Evolutionary conservation across 1,284 basidiomycete genomes (phyloP).

Genomic region (Papiliotrema laurentii): DNA sequence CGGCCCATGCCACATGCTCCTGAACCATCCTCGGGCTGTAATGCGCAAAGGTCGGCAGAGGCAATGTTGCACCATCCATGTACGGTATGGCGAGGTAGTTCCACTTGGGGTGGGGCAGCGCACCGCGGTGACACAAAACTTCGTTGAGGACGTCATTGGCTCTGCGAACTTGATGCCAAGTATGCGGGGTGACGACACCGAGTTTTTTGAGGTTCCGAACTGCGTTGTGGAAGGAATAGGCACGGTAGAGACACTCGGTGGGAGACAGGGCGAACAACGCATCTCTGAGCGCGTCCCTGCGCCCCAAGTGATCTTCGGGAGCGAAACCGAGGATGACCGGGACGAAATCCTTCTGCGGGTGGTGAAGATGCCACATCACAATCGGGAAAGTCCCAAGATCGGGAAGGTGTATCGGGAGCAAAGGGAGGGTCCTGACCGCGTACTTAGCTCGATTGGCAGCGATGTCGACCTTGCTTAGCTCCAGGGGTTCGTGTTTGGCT

Average conservation of each 20-base stretch:
- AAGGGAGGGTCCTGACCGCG: background rate
- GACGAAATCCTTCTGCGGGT: background rate
- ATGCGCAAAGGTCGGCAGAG: background rate
- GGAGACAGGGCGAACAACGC: background rate
- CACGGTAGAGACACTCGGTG: background rate
- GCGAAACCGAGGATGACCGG: background rate
- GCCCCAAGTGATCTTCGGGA: no score
- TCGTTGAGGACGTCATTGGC: background rate
- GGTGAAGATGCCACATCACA: background rate
- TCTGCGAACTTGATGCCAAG: background rate
- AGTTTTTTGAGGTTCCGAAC: background rate
- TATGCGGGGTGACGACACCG: background rate
- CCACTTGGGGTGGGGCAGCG: background rate
- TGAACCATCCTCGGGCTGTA: background rate
- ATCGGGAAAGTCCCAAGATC: background rate
- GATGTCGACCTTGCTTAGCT: background rate
- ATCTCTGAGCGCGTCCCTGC: no score
- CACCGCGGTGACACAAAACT: background rate
- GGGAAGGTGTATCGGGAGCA: background rate
- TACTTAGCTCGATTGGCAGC: background rate
- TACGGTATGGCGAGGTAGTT: background rate
- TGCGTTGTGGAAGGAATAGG: background rate
- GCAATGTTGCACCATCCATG: background rate
- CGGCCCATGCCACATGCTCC: no score
- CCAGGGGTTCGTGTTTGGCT: background rate